Evolutionary conservation across 2,329 filamentous ascomycete species (phyloP), one percentile per base, ranked within the genome.

Genomic region (Aspergillus versicolor): DNA sequence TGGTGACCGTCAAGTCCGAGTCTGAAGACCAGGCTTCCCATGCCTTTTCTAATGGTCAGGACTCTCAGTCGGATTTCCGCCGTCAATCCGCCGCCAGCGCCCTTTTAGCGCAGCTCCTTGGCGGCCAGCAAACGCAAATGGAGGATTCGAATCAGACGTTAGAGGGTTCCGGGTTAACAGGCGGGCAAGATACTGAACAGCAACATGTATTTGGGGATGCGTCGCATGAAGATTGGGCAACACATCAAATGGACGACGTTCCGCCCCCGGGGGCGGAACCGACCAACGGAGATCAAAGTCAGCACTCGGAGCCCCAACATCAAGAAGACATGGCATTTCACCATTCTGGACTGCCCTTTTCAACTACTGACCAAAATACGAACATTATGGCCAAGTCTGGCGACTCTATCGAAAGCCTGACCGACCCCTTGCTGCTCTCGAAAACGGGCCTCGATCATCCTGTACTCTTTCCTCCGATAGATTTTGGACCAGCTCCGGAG

Each of bases 31-130:
- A 55, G 51, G 59, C 45, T 41, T 50, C 55, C 22, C 57, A 61
- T 37, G 60, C 63, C 32, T 54, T 65, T 21, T 52, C 61, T n/a
- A 53, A 58, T 24, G 47, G 63, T 47, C 67, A 70, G 37, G 61
- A 64, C 22, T 59, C 65, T 17, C 68, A 70, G 46, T 67, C 69
- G 58, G 67, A 74, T 53, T 56, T 67, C 55, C 70, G 73, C 49
- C 73, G 73, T 41, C 75, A 77, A 59, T 73, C 67, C 42, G 75
- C 75, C 43, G 75, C 75, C 54, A 75, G 72, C 24, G 71, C 75
- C 43, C 69, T 77, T 15, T 67, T 77, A 44, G 75, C 75, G 37
- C 74, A 77, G 63, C 66, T 77, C 8, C 69, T 77, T 52, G 72
- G 73, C 42, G 73, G 71, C 57, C 70, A 72, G 58, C 55, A 53